Conservation (phyloP, 768 basidiomycete genomes). For the Lactifluus volemus region DNA sequence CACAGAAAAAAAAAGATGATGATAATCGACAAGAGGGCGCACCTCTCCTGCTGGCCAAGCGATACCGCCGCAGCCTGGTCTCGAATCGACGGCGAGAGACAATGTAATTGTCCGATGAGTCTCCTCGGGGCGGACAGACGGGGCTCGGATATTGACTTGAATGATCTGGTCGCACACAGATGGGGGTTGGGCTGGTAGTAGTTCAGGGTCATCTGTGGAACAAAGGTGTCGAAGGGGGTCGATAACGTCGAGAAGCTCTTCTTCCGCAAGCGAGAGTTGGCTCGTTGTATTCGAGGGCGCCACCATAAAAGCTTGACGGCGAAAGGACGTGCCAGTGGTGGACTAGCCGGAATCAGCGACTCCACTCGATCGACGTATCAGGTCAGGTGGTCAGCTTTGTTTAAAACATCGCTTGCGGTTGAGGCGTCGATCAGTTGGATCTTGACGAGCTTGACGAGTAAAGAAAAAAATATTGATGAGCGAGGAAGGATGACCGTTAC, state of each 20-base stretch:
- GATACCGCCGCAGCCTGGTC: slow-evolving; percentile 86
- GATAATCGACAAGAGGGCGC: slow-evolving; percentile 16
- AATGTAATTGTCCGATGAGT: slow-evolving; percentile 29
- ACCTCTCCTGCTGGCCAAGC: slow-evolving; percentile 93
- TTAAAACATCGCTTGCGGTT: too few relatives aligned
- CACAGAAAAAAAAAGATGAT: not conserved
- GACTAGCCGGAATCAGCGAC: too few relatives aligned
- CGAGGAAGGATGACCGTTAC: too few relatives aligned
- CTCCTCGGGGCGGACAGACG: slow-evolving; percentile 1
- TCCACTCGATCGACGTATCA: not conserved
- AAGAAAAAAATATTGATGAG: too few relatives aligned
- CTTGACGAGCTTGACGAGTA: too few relatives aligned
- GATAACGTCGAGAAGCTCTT: slow-evolving; percentile 45
- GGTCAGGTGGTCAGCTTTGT: not conserved
- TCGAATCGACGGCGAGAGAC: slow-evolving; percentile 60
- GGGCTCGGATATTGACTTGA: slow-evolving; percentile 31
- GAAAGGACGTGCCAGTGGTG: too few relatives aligned
- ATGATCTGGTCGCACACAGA: slow-evolving; percentile 42
- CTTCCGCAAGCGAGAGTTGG: slow-evolving; percentile 33
- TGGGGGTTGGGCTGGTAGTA: slow-evolving; percentile 47
- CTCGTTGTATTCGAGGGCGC: not conserved
- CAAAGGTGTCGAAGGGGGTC: slow-evolving; percentile 58
- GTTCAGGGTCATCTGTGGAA: slow-evolving; percentile 24
- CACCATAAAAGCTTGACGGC: not conserved
- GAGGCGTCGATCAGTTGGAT: too few relatives aligned